phyloP scores from a whole-genome alignment of 176 grass and related monocot species.

The Coix lacrymajobi region DNA sequence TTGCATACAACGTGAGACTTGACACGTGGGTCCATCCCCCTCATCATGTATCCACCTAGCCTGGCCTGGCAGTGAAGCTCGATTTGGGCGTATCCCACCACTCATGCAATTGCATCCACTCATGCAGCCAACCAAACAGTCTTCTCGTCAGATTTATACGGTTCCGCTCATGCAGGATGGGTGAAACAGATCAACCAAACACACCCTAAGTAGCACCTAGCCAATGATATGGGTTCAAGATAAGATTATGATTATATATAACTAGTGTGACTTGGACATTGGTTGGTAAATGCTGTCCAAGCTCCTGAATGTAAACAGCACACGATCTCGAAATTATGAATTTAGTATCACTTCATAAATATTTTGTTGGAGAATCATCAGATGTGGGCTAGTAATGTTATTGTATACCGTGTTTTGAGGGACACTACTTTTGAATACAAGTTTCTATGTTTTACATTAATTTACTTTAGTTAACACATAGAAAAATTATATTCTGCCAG shows the following conservation, averaged over 20 bases:
- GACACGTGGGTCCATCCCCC: too few species aligned
- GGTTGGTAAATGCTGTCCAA: neutral
- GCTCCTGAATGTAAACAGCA: neutral
- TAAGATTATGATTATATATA: neutral
- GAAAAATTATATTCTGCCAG: neutral
- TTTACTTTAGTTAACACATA: neutral
- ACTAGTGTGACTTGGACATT: neutral
- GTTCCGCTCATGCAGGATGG: too few species aligned
- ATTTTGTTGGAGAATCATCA: neutral
- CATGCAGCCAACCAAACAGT: too few species aligned
- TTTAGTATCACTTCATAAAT: neutral
- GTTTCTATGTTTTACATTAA: neutral
- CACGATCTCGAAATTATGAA: neutral
- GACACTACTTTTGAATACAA: neutral
- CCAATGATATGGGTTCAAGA: neutral
- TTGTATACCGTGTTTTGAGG: neutral
- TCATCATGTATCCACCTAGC: too few species aligned
- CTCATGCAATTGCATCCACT: too few species aligned
- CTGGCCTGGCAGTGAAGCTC: too few species aligned
- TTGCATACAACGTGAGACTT: too few species aligned
- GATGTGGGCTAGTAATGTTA: neutral
- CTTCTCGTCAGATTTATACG: too few species aligned
- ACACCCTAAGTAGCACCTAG: neutral
- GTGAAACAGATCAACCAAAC: too few species aligned
- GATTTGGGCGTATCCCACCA: too few species aligned